Percentiles rank a stretch among this genome's conserved stretches.
Conservation (phyloP, 108 stramenopile genomes). For the Aurantiochytrium sp. region DNA sequence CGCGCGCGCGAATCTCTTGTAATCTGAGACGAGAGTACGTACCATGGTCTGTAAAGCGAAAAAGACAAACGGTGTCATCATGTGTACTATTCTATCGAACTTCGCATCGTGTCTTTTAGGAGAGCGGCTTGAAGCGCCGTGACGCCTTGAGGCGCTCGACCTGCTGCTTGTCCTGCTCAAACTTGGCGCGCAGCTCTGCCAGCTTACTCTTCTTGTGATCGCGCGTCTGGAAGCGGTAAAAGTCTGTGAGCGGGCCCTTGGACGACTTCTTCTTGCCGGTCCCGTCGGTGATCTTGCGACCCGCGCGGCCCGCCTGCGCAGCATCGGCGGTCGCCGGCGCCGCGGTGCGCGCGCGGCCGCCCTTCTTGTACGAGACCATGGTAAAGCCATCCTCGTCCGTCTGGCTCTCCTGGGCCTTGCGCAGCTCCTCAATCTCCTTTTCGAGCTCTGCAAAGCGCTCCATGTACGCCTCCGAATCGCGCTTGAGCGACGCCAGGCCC, state of each 20-base stretch:
- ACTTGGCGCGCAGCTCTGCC: neutral
- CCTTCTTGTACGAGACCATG: constrained; percentile 1
- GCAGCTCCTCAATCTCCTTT: neutral
- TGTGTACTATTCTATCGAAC: too few relatives aligned
- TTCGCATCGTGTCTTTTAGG: neutral
- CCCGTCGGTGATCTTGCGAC: neutral
- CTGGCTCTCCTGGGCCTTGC: neutral
- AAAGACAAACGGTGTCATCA: too few relatives aligned
- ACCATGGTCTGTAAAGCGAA: too few relatives aligned
- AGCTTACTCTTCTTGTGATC: neutral
- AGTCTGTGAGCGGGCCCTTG: neutral
- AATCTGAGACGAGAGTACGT: too few relatives aligned
- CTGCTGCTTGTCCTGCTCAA: constrained; percentile 23
- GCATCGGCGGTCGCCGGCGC: neutral
- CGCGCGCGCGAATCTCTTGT: too few relatives aligned
- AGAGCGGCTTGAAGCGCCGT: neutral
- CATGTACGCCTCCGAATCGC: neutral
- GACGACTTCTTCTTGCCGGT: neutral
- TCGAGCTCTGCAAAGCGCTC: constrained; percentile 16
- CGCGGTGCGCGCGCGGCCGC: neutral
- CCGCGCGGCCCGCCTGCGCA: neutral
- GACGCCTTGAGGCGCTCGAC: constrained; percentile 28
- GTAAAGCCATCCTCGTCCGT: constrained; percentile 16
- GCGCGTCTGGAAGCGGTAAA: constrained; percentile 16
- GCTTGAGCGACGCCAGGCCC: neutral